A percentile compares a stretch with the other conserved stretches of the same genome.
Evolutionary conservation across 331 rosid genomes (phyloP).

Genomic region (Quercus phellos): DNA sequence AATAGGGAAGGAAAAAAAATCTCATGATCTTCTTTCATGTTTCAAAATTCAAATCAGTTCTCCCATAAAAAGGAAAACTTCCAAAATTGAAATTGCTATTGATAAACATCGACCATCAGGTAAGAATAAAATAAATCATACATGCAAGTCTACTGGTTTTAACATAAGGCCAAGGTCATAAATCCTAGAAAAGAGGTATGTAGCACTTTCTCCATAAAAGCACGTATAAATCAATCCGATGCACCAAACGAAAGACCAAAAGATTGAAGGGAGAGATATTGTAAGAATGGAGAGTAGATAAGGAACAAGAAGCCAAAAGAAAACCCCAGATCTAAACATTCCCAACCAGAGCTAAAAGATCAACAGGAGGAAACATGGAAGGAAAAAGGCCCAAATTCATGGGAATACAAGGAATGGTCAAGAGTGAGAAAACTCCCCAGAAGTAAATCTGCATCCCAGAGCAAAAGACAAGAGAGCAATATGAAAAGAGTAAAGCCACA

Average conservation of each 20-base stretch:
- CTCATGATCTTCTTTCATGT: not conserved
- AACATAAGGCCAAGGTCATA: not conserved
- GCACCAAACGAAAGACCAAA: not conserved
- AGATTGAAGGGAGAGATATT: constrained; percentile 14
- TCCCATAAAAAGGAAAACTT: constrained; percentile 4
- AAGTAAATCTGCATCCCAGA: constrained; percentile 14
- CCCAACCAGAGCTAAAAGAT: constrained; percentile 10
- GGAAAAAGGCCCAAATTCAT: constrained; percentile 9
- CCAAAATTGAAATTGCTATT: constrained; percentile 7
- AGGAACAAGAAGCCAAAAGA: constrained; percentile 18
- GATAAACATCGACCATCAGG: constrained; percentile 7
- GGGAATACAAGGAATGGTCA: not conserved
- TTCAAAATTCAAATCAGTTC: constrained; percentile 19
- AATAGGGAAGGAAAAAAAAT: constrained; percentile 6
- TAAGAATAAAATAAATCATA: not conserved
- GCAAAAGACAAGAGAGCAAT: constrained; percentile 17
- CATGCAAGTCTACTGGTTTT: not conserved
- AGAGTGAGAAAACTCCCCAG: constrained; percentile 18
- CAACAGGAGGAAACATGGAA: constrained; percentile 23
- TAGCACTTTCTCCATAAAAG: not conserved
- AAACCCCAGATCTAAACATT: constrained; percentile 17
- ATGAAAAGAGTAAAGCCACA: constrained; percentile 5
- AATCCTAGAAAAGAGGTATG: not conserved
- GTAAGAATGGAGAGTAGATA: constrained; percentile 6
- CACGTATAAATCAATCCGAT: constrained; percentile 4